Base-by-base conservation (phyloP, 2,329 filamentous ascomycete genomes). In the Aspergillus persii region DNA sequence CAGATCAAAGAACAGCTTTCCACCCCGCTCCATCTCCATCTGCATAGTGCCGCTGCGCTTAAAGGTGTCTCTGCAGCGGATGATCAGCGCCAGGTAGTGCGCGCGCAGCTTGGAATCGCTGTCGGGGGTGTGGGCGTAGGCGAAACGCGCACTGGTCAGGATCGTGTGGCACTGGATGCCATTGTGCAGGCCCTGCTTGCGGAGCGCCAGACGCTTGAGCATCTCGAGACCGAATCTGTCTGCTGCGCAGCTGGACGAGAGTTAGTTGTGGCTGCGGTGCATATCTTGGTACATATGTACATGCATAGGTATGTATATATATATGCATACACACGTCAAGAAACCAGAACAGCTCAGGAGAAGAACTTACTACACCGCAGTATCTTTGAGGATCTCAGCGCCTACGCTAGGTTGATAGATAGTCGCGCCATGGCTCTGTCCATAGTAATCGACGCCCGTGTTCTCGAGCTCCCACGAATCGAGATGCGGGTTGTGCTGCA, bases 31-130 rank as follows among this genome's bases (percentile, higher is more conserved):
- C 92, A 97, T 96, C 79, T 96, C 92, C 66, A 91, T 86, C 78
- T 96, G 93, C 92, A 96, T 96, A 3, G 92, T 96, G 56, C 92
- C 92, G 76, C 92, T 96, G 57, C 91, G 84, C 82, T 96, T 96
- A 79, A 97, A 96, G 2, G 91, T 96, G 71, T 86, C 85, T 66
- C 93, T 86, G 68, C 89, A 91, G 65, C 92, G 88, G 72, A 96
- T 96, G 77, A 96, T 96, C 71, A 96, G 86, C 18, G 93, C 92
- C 41, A 96, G 86, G 69, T 96, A 97, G 76, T 96, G 92, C 27
- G 92, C 92, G 60, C 93, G 85, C 56, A 96, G 83, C 76, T 93
- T 93, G n/a, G 90, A 94, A 80, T 96, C 93, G 26, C 83, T 90
- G 72, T 96, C 91, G 3, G 92, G 91, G 0, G 93, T 97, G 77